Percentiles rank a stretch among this genome's conserved stretches.
Conservation (phyloP, 139 green algal genomes). For the Chlamydomonas schloesseri region DNA sequence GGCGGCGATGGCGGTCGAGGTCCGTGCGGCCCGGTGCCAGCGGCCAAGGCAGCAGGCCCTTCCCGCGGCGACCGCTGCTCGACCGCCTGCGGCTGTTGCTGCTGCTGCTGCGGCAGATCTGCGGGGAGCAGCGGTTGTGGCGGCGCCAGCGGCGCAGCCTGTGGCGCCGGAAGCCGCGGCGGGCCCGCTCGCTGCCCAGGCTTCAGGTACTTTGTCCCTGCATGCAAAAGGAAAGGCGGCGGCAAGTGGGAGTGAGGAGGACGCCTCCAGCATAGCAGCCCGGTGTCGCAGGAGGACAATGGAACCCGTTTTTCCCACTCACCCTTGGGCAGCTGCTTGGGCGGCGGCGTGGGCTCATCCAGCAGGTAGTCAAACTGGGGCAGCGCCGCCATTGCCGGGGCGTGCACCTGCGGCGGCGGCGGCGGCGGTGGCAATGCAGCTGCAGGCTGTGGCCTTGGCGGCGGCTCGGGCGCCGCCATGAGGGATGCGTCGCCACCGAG, state of each 20-base stretch:
- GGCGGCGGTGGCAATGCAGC: neutral
- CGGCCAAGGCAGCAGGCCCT: no score
- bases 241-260: no score
- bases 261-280: no score
- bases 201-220: constrained; percentile 8
- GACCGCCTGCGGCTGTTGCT: neutral
- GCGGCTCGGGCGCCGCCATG: no score
- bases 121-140: neutral
- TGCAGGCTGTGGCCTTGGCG: no score
- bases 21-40: no score
- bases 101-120: neutral
- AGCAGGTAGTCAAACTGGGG: constrained; percentile 1
- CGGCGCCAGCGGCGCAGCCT: neutral
- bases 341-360: constrained; percentile 15
- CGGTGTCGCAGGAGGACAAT: no score
- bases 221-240: no score
- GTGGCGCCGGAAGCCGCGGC: neutral
- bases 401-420: neutral
- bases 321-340: constrained; percentile 29
- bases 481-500: no score
- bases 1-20: no score
- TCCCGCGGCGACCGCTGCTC: no score
- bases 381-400: neutral
- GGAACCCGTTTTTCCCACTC: neutral
- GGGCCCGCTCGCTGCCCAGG: constrained; percentile 7